Percentiles rank a stretch among this genome's conserved stretches.
These are phyloP conservation scores for Boeremia lycopersici DNA, from an alignment of 2,329 filamentous ascomycete genomes.

Conservation along the genomic window DNA sequence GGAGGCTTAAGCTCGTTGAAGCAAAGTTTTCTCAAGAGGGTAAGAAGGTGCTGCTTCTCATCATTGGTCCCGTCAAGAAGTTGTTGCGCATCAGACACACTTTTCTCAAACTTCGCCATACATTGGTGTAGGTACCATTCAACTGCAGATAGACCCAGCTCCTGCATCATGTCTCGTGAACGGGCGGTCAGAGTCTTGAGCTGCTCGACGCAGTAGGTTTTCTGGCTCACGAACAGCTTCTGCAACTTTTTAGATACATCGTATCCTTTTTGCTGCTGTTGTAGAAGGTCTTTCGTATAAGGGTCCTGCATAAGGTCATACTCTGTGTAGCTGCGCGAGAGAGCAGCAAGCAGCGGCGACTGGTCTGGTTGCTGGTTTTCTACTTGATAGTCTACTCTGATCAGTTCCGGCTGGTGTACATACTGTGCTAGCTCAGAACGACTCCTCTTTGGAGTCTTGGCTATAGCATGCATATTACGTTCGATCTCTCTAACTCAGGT, in stretches of 20 bases:
- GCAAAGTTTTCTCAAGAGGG: constrained; percentile 26
- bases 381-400: constrained; percentile 44
- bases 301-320: constrained; percentile 50
- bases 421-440: constrained; percentile 71
- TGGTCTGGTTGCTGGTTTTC: neutral
- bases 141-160: constrained; percentile 47
- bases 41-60: constrained; percentile 46
- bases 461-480: constrained; percentile 70
- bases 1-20: neutral
- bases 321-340: constrained; percentile 22
- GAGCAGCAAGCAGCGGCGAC: constrained; percentile 23
- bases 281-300: constrained; percentile 43
- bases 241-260: constrained; percentile 32
- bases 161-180: constrained; percentile 40
- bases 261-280: constrained; percentile 27
- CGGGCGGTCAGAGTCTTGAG: constrained; percentile 43
- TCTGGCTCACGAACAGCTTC: constrained; percentile 35
- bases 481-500: constrained; percentile 61
- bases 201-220: constrained; percentile 50
- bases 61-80: constrained; percentile 39
- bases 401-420: constrained; percentile 69
- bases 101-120: constrained; percentile 35
- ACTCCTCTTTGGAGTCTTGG: constrained; percentile 70
- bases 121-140: constrained; percentile 50
- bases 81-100: constrained; percentile 24